Conservation (phyloP, 164 flowering plant genomes). For the Vitis vinifera region ASM3070453v1 NC_081817.1:10323501-10324000, state of each 20-base stretch:
- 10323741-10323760: not conserved
- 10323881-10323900: not conserved
- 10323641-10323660: conserved; percentile 54
- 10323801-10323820: conserved; percentile 26
- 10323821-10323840: conserved; percentile 57
- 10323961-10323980: no score
- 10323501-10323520: conserved; percentile 72
- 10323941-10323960: no score
- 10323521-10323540: conserved; percentile 67
- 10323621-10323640: conserved; percentile 42
- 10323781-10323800: no score
- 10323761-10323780: not conserved
- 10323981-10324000: no score
- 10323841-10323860: conserved; percentile 43
- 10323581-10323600: conserved; percentile 64
- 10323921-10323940: no score
- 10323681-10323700: conserved; percentile 64
- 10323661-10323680: conserved; percentile 62
- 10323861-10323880: conserved; percentile 59
- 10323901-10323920: no score
- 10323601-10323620: conserved; percentile 53
- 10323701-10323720: conserved; percentile 45
- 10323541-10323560: conserved; percentile 67
- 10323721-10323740: not conserved
- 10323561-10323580: conserved; percentile 72